Percentiles rank a stretch among this genome's conserved stretches.
These are phyloP conservation scores for Cucumis cinereus DNA, from an alignment of 306 rosid genomes.

Conservation along the genomic window DNA sequence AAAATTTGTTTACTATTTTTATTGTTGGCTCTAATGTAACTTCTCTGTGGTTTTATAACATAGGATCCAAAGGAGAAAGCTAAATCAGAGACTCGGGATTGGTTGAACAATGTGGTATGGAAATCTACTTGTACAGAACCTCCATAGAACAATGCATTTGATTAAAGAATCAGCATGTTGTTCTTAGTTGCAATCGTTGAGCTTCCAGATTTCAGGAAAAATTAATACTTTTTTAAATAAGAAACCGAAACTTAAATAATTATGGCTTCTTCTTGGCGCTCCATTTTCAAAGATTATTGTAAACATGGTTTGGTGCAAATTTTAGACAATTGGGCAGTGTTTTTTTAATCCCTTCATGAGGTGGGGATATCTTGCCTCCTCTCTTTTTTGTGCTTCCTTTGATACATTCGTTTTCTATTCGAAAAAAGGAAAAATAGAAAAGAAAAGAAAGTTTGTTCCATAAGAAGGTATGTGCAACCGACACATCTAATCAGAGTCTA, in stretches of 20 bases:
- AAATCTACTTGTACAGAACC: slow-evolving; percentile 8
- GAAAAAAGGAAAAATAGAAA: too few species aligned
- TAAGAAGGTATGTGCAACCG: background rate
- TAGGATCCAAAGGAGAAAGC: slow-evolving; percentile 99
- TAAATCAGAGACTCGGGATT: slow-evolving; percentile 91
- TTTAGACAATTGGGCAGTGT: background rate
- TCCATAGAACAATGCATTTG: background rate
- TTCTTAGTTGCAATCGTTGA: background rate
- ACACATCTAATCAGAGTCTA: background rate
- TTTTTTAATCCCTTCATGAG: background rate
- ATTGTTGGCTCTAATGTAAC: background rate
- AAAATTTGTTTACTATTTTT: background rate
- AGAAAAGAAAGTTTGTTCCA: background rate
- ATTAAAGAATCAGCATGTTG: slow-evolving; percentile 4
- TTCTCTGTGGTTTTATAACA: slow-evolving; percentile 11
- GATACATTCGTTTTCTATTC: background rate
- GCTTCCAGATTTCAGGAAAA: background rate
- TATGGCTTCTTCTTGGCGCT: background rate
- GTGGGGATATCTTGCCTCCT: background rate
- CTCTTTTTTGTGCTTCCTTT: background rate
- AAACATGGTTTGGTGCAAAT: background rate
- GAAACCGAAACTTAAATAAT: background rate
- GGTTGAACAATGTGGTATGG: slow-evolving; percentile 95
- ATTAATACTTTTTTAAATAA: background rate
- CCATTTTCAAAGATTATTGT: background rate